Percentiles rank a stretch among this genome's conserved stretches.
These are phyloP conservation scores for Fusarium cicatricum DNA, from an alignment of 2,329 filamentous ascomycete species.

Conservation along the genomic window DNA sequence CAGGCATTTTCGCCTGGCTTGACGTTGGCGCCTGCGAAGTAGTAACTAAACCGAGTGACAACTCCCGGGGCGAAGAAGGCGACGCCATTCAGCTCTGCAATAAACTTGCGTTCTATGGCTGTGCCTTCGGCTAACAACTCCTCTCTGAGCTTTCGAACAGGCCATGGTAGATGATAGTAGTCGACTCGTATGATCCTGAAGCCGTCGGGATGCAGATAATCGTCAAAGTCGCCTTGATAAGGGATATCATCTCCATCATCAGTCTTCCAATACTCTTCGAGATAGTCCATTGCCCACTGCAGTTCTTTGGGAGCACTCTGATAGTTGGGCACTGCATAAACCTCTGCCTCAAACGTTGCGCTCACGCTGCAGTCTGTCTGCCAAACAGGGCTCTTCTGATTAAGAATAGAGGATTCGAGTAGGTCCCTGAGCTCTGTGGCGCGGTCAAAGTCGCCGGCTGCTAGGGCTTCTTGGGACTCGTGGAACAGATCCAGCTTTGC, in stretches of 20 bases:
- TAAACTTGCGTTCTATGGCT: conserved; percentile 22
- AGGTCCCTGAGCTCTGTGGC: conserved; percentile 3
- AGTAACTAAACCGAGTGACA: conserved; percentile 18
- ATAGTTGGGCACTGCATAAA: conserved; percentile 14
- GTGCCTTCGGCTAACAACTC: conserved; percentile 14
- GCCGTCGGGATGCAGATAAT: conserved; percentile 22
- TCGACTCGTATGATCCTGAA: conserved; percentile 21
- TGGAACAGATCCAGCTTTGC: background rate
- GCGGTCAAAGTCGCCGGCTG: conserved; percentile 4
- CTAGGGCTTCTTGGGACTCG: conserved; percentile 5
- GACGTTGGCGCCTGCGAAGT: conserved; percentile 22
- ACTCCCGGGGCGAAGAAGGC: conserved; percentile 31
- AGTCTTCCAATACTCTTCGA: conserved; percentile 25
- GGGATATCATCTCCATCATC: conserved; percentile 21
- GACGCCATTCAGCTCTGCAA: conserved; percentile 19
- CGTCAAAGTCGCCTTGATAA: conserved; percentile 23
- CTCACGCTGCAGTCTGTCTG: conserved; percentile 15
- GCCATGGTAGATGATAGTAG: conserved; percentile 23
- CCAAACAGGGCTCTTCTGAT: background rate
- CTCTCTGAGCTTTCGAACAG: conserved; percentile 24
- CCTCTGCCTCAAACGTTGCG: conserved; percentile 15
- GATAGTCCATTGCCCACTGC: conserved; percentile 21
- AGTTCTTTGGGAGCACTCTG: conserved; percentile 11
- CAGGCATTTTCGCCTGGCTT: conserved; percentile 16
- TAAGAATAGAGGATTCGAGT: background rate